A percentile compares a stretch with the other conserved stretches of the same genome.
Conservation (phyloP, 208 protist genomes). For the Trypanosoma boissoni region DNA sequence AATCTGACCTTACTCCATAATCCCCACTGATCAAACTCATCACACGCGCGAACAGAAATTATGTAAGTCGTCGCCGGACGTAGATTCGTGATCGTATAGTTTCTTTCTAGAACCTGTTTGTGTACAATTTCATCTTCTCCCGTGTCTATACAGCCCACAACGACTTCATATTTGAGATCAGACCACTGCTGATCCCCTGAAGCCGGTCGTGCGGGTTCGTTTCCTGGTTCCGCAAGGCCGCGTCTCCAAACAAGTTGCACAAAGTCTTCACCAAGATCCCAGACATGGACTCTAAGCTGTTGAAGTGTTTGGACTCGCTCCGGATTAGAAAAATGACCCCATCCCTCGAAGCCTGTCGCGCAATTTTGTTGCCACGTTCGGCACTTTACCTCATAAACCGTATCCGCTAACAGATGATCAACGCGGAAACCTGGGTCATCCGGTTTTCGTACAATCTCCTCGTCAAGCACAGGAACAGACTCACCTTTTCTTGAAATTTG, state of each 20-base stretch:
- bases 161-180: constrained; percentile 88
- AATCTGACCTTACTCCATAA: constrained; percentile 74
- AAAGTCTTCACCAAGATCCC: constrained; percentile 90
- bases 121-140: constrained; percentile 79
- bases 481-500: constrained; percentile 29
- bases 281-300: constrained; percentile 65
- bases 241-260: constrained; percentile 77
- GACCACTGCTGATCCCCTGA: constrained; percentile 29
- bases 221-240: constrained; percentile 32
- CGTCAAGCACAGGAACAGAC: constrained; percentile 46
- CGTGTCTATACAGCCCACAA: constrained; percentile 77
- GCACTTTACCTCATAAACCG: constrained; percentile 73
- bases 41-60: constrained; percentile 83
- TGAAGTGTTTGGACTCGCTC: constrained; percentile 68
- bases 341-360: constrained; percentile 66
- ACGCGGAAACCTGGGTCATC: constrained; percentile 69
- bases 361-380: constrained; percentile 74
- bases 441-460: constrained; percentile 35
- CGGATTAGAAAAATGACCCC: constrained; percentile 77
- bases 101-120: constrained; percentile 76
- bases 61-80: constrained; percentile 77
- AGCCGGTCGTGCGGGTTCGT: not conserved
- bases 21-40: constrained; percentile 83
- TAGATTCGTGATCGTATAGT: constrained; percentile 85
- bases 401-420: constrained; percentile 56